Base-by-base conservation (phyloP, 2,329 filamentous ascomycete species). In the Monosporascus sp. region DNA sequence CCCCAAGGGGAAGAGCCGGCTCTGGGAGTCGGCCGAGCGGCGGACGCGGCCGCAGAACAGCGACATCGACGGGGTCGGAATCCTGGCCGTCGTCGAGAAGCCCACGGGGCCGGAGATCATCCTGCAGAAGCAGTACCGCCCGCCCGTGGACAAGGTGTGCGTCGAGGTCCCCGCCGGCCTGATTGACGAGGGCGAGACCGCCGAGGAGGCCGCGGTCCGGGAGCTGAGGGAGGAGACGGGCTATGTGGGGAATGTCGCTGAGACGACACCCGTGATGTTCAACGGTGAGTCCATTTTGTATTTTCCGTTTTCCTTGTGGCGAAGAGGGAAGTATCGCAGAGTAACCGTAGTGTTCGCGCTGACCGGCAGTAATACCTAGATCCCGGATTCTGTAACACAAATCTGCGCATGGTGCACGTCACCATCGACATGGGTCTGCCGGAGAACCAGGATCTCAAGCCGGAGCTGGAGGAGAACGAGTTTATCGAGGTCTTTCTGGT, bases 401-500 rank as follows among this genome's bases (percentile, higher is more conserved):
- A 86, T 61, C 71, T 85, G 43, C 77, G 79, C 51, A 85, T 87
- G 79, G 83, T 92, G 15, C 88, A 92, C 64, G 82, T 92, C 43
- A 79, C 76, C 1, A 81, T 93, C 57, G 87, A 93, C 68, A 82
- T 88, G 77, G 77, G 73, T 5, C 73, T 83, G 1, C 79, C 86
- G 0, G 84, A 84, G 61, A 93, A 93, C 65, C 80, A 86, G 65
- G 76, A 88, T 50, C 83, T 82, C 1, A 77, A 84, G 67, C 85
- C 88, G 0, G 74, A 87, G 65, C 76, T 92, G 7, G 88, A 93
- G 66, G 88, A 91, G 25, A 86, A 84, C 57, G 89, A 93, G 71
- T 92, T 91, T 65, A 92, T 93, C 64, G 88, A 92, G 67, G 85
- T 86, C 36, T 92, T 93, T 63, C 82, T 80, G 8, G 77, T 90